Evolutionary conservation across 202 grass and related monocot species (phyloP).

Genomic region (Elaeis oleifera): DNA sequence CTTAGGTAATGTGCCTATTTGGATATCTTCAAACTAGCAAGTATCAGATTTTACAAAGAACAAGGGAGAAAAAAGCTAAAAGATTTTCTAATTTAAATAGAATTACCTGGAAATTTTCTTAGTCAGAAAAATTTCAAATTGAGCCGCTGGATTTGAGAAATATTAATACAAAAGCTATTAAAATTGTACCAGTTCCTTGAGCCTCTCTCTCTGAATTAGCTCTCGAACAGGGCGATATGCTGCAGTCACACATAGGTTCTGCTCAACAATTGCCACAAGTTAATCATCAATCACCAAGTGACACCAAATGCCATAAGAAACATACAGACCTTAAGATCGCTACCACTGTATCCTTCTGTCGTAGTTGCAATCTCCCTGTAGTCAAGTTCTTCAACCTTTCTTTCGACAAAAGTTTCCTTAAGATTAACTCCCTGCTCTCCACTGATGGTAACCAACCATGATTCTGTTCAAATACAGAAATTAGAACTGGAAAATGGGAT

Average conservation of each 20-base stretch:
- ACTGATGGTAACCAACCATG: constrained; percentile 89
- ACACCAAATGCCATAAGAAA: constrained; percentile 7
- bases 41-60: no score
- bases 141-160: no score
- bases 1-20: no score
- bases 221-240: constrained; percentile 90
- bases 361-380: constrained; percentile 83
- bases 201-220: constrained; percentile 77
- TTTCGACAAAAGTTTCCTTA: constrained; percentile 80
- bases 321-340: constrained; percentile 80
- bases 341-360: constrained; percentile 93
- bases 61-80: neutral
- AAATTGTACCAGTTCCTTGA: constrained; percentile 57
- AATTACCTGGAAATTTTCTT: no score
- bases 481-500: neutral
- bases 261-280: neutral
- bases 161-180: neutral
- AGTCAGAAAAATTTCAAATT: no score
- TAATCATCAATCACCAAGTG: constrained; percentile 2
- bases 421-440: constrained; percentile 82
- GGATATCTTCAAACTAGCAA: no score
- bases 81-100: neutral
- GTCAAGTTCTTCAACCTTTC: constrained; percentile 67
- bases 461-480: constrained; percentile 46
- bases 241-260: constrained; percentile 89